These are phyloP conservation scores for Trichoderma oligosporum DNA, from an alignment of 2,329 filamentous ascomycete genomes.

Conservation along the genomic window DNA sequence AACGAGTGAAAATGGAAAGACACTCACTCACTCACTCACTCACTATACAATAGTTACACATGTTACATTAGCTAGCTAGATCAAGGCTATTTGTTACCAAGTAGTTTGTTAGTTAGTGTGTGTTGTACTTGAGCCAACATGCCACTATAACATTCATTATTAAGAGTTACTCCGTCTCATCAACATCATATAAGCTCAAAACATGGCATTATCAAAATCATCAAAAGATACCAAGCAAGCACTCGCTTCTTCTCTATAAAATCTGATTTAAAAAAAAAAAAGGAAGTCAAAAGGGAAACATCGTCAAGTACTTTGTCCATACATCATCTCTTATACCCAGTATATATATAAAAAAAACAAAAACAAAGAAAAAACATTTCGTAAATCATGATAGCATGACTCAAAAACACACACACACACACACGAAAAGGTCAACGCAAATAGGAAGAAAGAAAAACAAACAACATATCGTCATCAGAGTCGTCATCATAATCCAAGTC, in stretches of 20 bases:
- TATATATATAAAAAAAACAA: constrained; percentile 4
- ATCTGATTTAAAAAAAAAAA: not conserved
- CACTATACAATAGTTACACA: too few species aligned
- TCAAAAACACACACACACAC: not conserved
- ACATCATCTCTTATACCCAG: not conserved
- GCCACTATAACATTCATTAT: too few species aligned
- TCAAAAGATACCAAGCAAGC: not conserved
- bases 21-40: not conserved
- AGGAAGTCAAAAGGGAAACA: not conserved
- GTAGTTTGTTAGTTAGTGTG: too few species aligned
- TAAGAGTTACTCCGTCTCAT: not conserved
- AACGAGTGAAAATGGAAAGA: too few species aligned
- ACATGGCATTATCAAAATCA: not conserved
- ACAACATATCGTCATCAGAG: constrained; percentile 7
- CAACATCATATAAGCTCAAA: not conserved
- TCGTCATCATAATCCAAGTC: constrained; percentile 12
- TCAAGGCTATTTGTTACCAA: too few species aligned
- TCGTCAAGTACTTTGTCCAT: not conserved
- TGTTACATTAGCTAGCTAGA: too few species aligned
- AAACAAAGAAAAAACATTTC: not conserved
- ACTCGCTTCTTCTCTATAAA: constrained; percentile 10
- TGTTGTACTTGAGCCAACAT: too few species aligned
- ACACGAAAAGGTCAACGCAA: not conserved
- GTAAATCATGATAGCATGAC: not conserved
- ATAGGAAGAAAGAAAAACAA: not conserved